Base-by-base conservation (phyloP, 805 yeast genomes). In the Metschnikowia kunwiensis region DNA sequence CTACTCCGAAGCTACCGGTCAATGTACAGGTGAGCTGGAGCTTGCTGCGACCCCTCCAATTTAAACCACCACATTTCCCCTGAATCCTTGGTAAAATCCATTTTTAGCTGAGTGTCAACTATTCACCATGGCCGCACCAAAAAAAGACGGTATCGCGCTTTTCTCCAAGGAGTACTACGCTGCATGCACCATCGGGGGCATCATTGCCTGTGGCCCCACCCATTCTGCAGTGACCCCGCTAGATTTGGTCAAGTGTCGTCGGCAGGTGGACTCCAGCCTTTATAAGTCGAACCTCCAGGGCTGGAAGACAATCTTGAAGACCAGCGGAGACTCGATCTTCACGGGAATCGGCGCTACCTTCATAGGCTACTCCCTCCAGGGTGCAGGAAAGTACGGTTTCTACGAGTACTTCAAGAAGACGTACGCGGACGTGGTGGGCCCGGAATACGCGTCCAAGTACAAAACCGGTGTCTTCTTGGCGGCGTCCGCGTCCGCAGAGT, bases 371-470 rank as follows among this genome's bases (percentile, higher is more conserved):
- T 83, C 96, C 6, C 68, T 89, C 54, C 98, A 91, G 68, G 97
- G 98, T 54, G 95, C 96, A 32, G 96, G 96, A 53, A 91, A 91
- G 65, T 91, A 91, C 64, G 98, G 98, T 20, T 80, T 88, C 60
- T 91, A 93, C 65, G 97, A 91, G 65, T 74, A 70, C 53, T 91
- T 91, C 76, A 91, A 91, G 68, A 78, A 83, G 65, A 70, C 75
- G 40, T 91, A 88, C 62, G 64, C 81, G 36, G 77, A 78, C 53
- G 38, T 76, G 20, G 73, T 82, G 33, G 93, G 96, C 25, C 76
- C 74, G 27, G 79, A 77, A 35, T 39, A 50, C 30, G 83, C 87
- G 19, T 59, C 65, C 31, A 74, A 77, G 38, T 80, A 82, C 67
- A 80, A 78, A 57, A 86, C 95, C 5, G 72, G 78, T 1, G 72